These are phyloP conservation scores for Pseudocercospora fuligena DNA, from an alignment of 2,329 filamentous ascomycete genomes.

Conservation along the genomic window DNA sequence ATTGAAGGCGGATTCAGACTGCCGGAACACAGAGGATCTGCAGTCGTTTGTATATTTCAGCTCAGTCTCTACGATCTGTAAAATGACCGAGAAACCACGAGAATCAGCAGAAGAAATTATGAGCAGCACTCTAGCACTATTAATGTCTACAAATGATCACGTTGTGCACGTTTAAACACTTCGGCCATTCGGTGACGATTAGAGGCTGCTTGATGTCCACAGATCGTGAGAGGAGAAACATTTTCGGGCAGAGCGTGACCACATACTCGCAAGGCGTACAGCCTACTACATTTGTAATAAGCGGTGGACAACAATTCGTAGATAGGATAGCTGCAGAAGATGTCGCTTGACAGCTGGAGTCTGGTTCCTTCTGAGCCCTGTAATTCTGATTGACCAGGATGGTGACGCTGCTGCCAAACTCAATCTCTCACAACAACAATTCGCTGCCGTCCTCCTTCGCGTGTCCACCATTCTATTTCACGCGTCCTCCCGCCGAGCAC, in stretches of 20 bases:
- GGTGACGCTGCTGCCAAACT: background rate
- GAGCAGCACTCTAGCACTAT: background rate
- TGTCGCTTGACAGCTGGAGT: background rate
- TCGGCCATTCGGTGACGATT: background rate
- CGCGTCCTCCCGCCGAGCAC: constrained; percentile 7
- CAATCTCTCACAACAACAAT: background rate
- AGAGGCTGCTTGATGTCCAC: background rate
- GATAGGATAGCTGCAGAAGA: background rate
- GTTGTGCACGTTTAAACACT: background rate
- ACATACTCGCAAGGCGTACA: background rate
- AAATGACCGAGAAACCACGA: too few relatives aligned
- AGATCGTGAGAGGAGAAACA: background rate
- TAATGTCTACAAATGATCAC: background rate
- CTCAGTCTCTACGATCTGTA: too few relatives aligned
- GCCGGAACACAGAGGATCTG: background rate
- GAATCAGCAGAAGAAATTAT: background rate
- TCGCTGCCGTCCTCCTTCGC: background rate
- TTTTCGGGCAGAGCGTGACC: background rate
- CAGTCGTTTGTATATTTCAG: background rate
- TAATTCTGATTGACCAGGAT: background rate
- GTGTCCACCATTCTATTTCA: background rate
- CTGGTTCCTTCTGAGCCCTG: background rate
- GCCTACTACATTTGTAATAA: background rate
- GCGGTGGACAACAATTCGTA: background rate
- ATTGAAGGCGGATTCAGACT: background rate